Evolutionary conservation across 257 asterid genomes (phyloP), one percentile per base, ranked within the genome.

Genomic region (Leptodermis oblonga): DNA sequence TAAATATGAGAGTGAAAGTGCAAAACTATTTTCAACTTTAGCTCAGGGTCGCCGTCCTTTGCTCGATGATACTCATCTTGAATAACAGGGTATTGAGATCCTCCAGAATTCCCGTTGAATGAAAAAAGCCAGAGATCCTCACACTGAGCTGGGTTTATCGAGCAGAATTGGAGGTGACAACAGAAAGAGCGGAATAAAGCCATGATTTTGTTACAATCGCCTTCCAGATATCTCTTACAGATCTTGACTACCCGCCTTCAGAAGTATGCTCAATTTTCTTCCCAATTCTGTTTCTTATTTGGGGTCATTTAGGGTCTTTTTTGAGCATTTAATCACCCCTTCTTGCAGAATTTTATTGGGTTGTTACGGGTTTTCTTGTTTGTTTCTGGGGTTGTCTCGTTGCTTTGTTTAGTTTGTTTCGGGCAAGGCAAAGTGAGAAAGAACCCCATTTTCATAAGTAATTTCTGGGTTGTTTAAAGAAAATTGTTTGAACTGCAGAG

Each of bases 121-220:
- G 49, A 37, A 37, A 36, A 11, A 31, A 31, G 25, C 45, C 65
- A 33, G 23, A 39, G 70, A 66, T 66, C 60, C 59, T 31, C 5
- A 28, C 22, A 26, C 69, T 7, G 49, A 64, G 34, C 15, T 58
- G 20, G 22, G 12, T 7, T n/a, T 11, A 13, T 28, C 9, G 20
- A 56, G 34, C 37, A 43, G 46, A 58, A 42, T 46, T 33, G 43
- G 51, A 33, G 74, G 67, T 33, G 56, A 43, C 68, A 12, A 23
- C 41, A 20, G 36, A 67, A 22, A 49, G 25, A 4, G 30, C n/a
- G n/a, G n/a, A n/a, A n/a, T 36, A 48, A 48, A 5, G 15, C 42
- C 14, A 92, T 92, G 97, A 88, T 90, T 79, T 88, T 92, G 55
- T 80, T 92, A 79, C 98, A 88, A 78, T 90, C 97, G 5, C 89